Base-by-base conservation (phyloP, 2,329 filamentous ascomycete species). In the Aspergillus sp. region DNA sequence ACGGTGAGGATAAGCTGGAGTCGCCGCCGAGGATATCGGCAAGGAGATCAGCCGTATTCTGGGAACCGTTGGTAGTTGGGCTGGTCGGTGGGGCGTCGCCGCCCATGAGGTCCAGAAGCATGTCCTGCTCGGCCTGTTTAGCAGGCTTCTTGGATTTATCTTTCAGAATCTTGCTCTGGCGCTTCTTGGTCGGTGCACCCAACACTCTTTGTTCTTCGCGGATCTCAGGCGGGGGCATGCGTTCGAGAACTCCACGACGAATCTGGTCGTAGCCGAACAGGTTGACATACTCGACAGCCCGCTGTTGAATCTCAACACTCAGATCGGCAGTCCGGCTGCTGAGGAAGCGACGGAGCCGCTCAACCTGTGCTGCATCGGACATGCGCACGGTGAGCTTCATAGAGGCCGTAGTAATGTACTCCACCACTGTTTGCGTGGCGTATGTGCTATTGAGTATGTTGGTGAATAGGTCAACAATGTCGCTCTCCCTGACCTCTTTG, bases 201-300 rank as follows among this genome's bases (percentile, higher is more conserved):
- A 99, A 82, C 3, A 97, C 93, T 62, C 94, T 85, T 57, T 95
- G 94, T 75, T 96, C 92, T 74, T 99, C 95, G 67, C 94, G 92
- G 71, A 99, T 98, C 76, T 98, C 94, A 8, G 95, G 95, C 1
- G 95, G 87, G 7, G 95, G 95, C 96, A 99, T 99, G 76, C 95
- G 96, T 79, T 99, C 95, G 10, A 99, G 81, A 2, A 99, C 95
- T 60, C 95, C 95, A 61, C 86, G 86, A 57, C 94, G 88, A 59
- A 99, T 91, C 62, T 92, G 84, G 68, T 99, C 93, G 70, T 92
- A 92, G 0, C 87, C 86, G 70, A 99, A 98, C n/a, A 99, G 83
- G 71, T 98, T 98, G 60, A 89, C 87, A 71, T 98, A 99, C 76
- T 99, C 95, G 19, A 97, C 93, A 5, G 94, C 91, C 74, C 95